Percentiles rank a stretch among this genome's conserved stretches.
These are phyloP conservation scores for Leucocoprinus sp. DNA, from an alignment of 768 basidiomycete species.

Conservation along the genomic window DNA sequence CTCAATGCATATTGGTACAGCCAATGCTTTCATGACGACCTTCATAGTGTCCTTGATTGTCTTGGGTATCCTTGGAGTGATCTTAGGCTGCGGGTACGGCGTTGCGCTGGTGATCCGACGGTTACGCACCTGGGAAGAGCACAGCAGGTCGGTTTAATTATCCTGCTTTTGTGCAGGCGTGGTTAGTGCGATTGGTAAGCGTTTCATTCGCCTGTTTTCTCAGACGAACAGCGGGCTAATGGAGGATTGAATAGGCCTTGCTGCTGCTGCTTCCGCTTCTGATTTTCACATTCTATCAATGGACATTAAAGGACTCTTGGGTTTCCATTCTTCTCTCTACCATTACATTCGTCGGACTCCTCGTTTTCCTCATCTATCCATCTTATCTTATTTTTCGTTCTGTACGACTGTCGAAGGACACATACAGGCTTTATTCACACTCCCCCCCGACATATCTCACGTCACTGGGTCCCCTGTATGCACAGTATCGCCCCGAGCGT, in stretches of 20 bases:
- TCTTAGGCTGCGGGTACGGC: conserved; percentile 46
- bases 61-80: conserved; percentile 45
- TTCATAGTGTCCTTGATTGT: conserved; percentile 69
- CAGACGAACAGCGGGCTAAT: conserved; percentile 2
- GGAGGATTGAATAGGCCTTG: conserved; percentile 37
- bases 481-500: conserved; percentile 55
- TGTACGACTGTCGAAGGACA: conserved; percentile 22
- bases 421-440: conserved; percentile 23
- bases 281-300: conserved; percentile 82
- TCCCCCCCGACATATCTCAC: conserved; percentile 25
- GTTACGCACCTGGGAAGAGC: conserved; percentile 15
- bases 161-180: conserved; percentile 42
- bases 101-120: conserved; percentile 27
- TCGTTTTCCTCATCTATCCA: conserved; percentile 41
- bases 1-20: conserved; percentile 67
- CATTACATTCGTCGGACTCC: conserved; percentile 47
- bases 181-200: conserved; percentile 63
- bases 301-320: conserved; percentile 87
- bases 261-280: conserved; percentile 59
- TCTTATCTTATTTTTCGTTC: conserved; percentile 41
- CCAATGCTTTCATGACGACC: conserved; percentile 87
- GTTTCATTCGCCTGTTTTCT: conserved; percentile 5
- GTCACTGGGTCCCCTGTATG: conserved; percentile 52
- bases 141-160: conserved; percentile 24
- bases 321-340: conserved; percentile 75